These are phyloP conservation scores for Nannochloropsis gaditana DNA, from an alignment of 108 stramenopile species.

Conservation along the genomic window DNA sequence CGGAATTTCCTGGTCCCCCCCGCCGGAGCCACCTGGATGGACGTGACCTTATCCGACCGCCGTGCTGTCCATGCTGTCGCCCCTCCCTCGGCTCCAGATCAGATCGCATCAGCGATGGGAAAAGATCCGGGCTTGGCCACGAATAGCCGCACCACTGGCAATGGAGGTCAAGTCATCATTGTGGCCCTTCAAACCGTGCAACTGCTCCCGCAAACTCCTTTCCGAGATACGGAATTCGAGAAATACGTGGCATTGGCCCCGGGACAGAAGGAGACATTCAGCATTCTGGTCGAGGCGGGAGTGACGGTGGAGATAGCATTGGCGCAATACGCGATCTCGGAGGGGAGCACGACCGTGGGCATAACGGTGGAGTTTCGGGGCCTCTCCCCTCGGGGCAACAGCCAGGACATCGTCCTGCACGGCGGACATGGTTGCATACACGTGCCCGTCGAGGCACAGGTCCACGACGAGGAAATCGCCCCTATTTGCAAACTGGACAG, in stretches of 20 bases:
- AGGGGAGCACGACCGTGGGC: slow-evolving; percentile 54
- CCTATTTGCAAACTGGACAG: slow-evolving; percentile 58
- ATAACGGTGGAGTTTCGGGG: slow-evolving; percentile 62
- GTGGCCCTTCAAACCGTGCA: slow-evolving; percentile 65
- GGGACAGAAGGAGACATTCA: slow-evolving; percentile 48
- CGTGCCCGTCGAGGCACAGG: slow-evolving; percentile 45
- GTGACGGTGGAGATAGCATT: slow-evolving; percentile 59
- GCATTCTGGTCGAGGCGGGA: slow-evolving; percentile 54
- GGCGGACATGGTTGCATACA: slow-evolving; percentile 33
- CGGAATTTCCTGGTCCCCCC: slow-evolving; percentile 63
- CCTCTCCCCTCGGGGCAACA: slow-evolving; percentile 40
- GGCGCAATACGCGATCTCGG: slow-evolving; percentile 61
- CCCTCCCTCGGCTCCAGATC: slow-evolving; percentile 22
- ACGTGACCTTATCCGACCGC: slow-evolving; percentile 46
- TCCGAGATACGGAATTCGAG: slow-evolving; percentile 44
- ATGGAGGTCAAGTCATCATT: slow-evolving; percentile 12
- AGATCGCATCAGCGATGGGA: not conserved
- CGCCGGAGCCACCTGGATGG: slow-evolving; percentile 62
- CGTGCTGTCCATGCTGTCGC: not conserved
- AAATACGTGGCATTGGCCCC: slow-evolving; percentile 56
- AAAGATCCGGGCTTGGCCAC: slow-evolving; percentile 11
- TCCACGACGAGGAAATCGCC: slow-evolving; percentile 55
- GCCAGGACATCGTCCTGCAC: slow-evolving; percentile 35
- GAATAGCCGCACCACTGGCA: not conserved
- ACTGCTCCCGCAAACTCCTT: slow-evolving; percentile 60